Evolutionary conservation across 1,284 basidiomycete species (phyloP), one percentile per base, ranked within the genome.

Genomic region (Garcileccinum viscosum): DNA sequence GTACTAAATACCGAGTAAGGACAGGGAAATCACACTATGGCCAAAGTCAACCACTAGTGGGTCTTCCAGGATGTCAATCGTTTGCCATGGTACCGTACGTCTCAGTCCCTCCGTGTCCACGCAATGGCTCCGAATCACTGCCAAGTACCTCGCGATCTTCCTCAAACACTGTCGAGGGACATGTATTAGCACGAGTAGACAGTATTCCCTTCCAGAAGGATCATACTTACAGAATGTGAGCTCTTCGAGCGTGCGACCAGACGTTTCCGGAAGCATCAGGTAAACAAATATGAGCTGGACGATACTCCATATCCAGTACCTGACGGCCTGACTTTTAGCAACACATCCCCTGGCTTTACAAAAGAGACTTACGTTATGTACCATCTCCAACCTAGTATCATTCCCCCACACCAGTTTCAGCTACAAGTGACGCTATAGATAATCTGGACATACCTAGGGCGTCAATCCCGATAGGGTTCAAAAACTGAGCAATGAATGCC

Each of bases 381-480:
- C 17, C 50, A 53, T 30, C 50, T 30, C 50, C 8, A 30, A 17
- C 27, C 27, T 27, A 50, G 24, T 24, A 50, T 12, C 42, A 44
- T 50, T 27, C 47, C 47, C 33, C 47, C 24, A 6, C 53, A 63
- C 14, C 32, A n/a, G 50, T 24, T 6, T 14, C 4, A 27, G 22
- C 2, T 11, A 50, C 15, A 33, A 22, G n/a, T 27, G 22, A 33
- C 33, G 8, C 4, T 27, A 4, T 53, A 17, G 15, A 12, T 1
- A 27, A 44, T 8, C 37, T 38, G 30, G 6, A 67, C 75, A 1
- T 35, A 72, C 73, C 75, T 63, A 50, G 50, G n/a, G n/a, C n/a
- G 0, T 64, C 62, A 2, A 76, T 73, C 2, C 75, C 72, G 33
- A 75, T 75, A 4, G 75, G 72, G 27, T 75, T 62, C 12, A 69